Percentiles rank a stretch among this genome's conserved stretches.
These are phyloP conservation scores for Fragaria vesca DNA, from an alignment of 306 rosid genomes.

Conservation along the genomic window DNA sequence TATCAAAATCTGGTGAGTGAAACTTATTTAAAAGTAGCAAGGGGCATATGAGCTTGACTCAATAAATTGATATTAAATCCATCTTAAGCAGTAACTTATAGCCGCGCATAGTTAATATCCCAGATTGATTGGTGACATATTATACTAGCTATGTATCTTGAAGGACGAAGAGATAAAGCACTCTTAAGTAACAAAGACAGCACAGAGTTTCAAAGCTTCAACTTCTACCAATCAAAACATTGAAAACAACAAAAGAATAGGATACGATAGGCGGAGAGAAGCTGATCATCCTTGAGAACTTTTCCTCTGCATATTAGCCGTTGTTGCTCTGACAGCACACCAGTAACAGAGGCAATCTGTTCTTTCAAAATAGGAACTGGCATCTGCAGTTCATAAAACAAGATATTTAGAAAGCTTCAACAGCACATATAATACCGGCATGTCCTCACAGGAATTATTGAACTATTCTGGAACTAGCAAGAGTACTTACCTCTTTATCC, in stretches of 20 bases:
- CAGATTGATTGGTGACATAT: background rate
- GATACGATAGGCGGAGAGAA: conserved; percentile 70
- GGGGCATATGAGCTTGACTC: background rate
- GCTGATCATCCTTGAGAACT: conserved; percentile 67
- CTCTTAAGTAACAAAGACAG: conserved; percentile 1
- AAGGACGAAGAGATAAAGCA: background rate
- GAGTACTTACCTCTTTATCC: conserved; percentile 78
- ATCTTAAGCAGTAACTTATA: background rate
- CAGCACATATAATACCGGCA: background rate
- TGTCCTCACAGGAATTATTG: conserved; percentile 4
- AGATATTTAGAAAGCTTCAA: conserved; percentile 13
- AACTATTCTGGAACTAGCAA: background rate
- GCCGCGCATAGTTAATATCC: background rate
- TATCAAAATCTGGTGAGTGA: conserved; percentile 9
- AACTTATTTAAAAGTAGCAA: background rate
- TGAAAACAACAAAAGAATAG: conserved; percentile 13
- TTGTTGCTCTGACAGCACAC: conserved; percentile 59
- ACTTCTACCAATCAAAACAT: background rate
- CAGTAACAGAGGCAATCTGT: conserved; percentile 62
- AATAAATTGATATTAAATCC: background rate
- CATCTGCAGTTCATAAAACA: conserved; percentile 59
- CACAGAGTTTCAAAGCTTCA: conserved; percentile 10
- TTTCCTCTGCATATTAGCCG: conserved; percentile 68
- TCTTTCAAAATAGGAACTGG: conserved; percentile 72
- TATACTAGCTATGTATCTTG: background rate